Conservation (phyloP, 805 yeast genomes). For the Lipomyces chichibuensis region DNA sequence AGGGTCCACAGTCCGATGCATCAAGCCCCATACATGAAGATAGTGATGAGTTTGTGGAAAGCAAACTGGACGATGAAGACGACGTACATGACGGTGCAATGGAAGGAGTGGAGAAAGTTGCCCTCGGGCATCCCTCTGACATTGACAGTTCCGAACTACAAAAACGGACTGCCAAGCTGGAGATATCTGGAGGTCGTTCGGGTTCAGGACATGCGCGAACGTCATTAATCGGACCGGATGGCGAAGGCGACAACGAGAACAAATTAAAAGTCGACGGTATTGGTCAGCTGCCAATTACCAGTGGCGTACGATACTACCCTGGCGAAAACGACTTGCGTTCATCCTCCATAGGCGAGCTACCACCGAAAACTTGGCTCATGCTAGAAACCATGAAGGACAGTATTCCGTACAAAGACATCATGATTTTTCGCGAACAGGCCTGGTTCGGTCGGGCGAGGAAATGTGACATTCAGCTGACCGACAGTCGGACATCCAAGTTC, state of each 20-base stretch:
- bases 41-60: not conserved
- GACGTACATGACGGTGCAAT: not conserved
- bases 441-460: slow-evolving; percentile 69
- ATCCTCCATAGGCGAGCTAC: slow-evolving; percentile 40
- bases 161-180: slow-evolving; percentile 2
- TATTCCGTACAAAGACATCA: slow-evolving; percentile 52
- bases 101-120: slow-evolving; percentile 4
- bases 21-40: not conserved
- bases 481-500: slow-evolving; percentile 77
- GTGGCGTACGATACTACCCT: slow-evolving; percentile 36
- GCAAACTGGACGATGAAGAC: slow-evolving; percentile 33
- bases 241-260: slow-evolving; percentile 32
- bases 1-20: not conserved
- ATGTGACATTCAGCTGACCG: slow-evolving; percentile 61
- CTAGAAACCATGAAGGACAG: slow-evolving; percentile 58
- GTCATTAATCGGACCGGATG: slow-evolving; percentile 10
- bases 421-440: slow-evolving; percentile 67
- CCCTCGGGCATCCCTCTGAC: not conserved
- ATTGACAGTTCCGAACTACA: slow-evolving; percentile 7
- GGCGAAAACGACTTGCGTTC: slow-evolving; percentile 26
- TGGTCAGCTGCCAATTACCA: slow-evolving; percentile 32
- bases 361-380: slow-evolving; percentile 66
- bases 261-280: slow-evolving; percentile 49
- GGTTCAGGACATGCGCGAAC: slow-evolving; percentile 2
- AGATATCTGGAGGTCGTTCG: slow-evolving; percentile 2